Conservation (phyloP, 2,329 filamentous ascomycete species). For the Drechslerella coelobrocha region DNA sequence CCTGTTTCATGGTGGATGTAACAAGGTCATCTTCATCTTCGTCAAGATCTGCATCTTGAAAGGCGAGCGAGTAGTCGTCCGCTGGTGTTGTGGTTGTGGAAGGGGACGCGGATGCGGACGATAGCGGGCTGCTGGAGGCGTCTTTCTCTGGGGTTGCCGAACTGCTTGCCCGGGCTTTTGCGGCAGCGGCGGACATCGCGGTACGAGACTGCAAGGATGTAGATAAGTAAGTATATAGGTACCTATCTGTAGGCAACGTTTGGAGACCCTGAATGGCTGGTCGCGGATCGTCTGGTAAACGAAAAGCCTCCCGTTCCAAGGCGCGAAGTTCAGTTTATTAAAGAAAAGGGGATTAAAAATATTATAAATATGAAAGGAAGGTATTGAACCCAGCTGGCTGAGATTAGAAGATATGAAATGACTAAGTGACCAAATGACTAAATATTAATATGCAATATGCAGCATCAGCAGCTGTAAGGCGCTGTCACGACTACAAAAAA, state of each 20-base stretch:
- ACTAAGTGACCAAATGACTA: no score
- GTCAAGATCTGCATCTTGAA: slow-evolving; percentile 18
- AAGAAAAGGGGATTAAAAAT: no score
- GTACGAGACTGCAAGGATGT: neutral
- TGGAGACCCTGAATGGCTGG: no score
- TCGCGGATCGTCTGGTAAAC: no score
- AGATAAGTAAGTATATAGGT: neutral
- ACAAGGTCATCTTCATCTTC: slow-evolving; percentile 39
- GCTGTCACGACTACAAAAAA: neutral
- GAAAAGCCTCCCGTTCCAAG: no score
- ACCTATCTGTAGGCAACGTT: neutral
- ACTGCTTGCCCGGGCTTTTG: slow-evolving; percentile 21
- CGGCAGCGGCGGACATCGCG: slow-evolving; percentile 26
- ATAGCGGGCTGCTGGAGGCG: slow-evolving; percentile 12
- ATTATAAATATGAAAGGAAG: no score
- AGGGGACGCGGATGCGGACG: slow-evolving; percentile 12
- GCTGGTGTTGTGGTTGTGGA: slow-evolving; percentile 30
- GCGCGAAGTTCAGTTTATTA: no score
- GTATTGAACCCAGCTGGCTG: no score
- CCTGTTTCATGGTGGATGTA: slow-evolving; percentile 46
- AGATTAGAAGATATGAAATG: no score
- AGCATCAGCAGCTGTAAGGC: neutral
- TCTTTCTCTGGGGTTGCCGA: slow-evolving; percentile 35
- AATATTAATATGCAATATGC: no score
- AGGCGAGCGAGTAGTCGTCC: slow-evolving; percentile 38